phyloP scores from a whole-genome alignment of 331 rosid species.

The Acacia pycnantha region DNA sequence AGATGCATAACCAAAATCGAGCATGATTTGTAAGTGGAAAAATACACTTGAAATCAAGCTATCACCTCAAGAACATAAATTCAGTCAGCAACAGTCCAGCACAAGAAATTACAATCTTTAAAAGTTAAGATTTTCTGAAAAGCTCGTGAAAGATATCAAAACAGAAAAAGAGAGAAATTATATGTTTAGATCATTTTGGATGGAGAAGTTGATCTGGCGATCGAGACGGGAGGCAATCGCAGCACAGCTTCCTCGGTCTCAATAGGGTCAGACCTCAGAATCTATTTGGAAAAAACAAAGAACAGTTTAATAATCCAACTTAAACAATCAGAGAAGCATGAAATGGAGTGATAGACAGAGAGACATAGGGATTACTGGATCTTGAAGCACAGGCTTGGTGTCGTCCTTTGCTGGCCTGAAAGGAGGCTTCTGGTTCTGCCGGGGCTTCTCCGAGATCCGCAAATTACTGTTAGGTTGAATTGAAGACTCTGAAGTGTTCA shows the following conservation, averaged over 20 bases:
- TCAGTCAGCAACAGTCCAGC: background rate
- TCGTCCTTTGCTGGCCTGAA: constrained; percentile 83
- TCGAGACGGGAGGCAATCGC: constrained; percentile 63
- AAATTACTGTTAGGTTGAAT: constrained; percentile 25
- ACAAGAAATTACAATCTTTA: constrained; percentile 14
- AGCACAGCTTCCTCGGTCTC: constrained; percentile 92
- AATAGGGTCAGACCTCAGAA: constrained; percentile 82
- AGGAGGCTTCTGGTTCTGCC: constrained; percentile 44
- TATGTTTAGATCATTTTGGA: constrained; percentile 31
- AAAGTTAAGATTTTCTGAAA: background rate
- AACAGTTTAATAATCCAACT: background rate
- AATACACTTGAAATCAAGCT: background rate
- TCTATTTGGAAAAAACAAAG: constrained; percentile 34
- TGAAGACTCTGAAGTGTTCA: constrained; percentile 51
- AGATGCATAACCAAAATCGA: background rate
- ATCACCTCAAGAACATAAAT: background rate
- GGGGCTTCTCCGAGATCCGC: constrained; percentile 21
- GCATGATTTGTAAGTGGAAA: background rate
- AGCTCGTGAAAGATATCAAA: background rate
- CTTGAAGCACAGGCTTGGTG: constrained; percentile 88
- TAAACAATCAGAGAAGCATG: background rate
- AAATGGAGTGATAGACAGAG: constrained; percentile 14
- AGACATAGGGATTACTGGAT: constrained; percentile 54
- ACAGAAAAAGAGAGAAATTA: background rate
- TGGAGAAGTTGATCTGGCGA: constrained; percentile 28